These are phyloP conservation scores for Leccinum fallax DNA, from an alignment of 1,284 basidiomycete genomes.

Conservation along the genomic window DNA sequence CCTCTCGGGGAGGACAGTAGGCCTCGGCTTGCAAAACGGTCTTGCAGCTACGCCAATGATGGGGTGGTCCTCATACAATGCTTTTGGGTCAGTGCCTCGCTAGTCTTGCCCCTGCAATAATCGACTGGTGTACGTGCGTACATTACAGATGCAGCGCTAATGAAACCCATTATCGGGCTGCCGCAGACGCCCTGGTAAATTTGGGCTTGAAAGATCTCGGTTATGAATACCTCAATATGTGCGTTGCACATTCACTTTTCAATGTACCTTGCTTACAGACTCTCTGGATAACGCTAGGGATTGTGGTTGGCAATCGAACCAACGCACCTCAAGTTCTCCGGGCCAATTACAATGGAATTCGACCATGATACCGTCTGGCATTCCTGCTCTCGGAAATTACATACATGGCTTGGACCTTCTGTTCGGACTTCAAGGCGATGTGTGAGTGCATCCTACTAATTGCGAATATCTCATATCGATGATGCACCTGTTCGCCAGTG, in stretches of 20 bases:
- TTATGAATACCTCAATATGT: conserved; percentile 10
- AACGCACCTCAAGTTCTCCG: not conserved
- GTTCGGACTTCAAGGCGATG: conserved; percentile 13
- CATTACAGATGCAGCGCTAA: conserved; percentile 2
- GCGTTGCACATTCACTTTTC: not conserved
- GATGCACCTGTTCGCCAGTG: not conserved
- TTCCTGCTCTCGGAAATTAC: conserved; percentile 12
- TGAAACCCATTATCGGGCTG: conserved; percentile 5
- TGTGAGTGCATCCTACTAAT: conserved; percentile 6
- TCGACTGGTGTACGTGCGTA: not conserved
- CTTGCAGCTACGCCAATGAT: conserved; percentile 45
- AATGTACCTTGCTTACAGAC: not conserved
- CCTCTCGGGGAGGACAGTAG: not conserved
- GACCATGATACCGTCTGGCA: conserved; percentile 12
- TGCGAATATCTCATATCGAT: not conserved
- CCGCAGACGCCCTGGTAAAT: not conserved
- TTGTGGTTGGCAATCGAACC: conserved; percentile 15
- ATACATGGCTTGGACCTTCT: conserved; percentile 8
- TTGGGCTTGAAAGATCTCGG: conserved; percentile 7
- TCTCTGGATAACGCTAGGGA: conserved; percentile 1
- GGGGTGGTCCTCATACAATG: conserved; percentile 53
- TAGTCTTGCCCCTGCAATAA: not conserved
- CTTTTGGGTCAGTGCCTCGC: conserved; percentile 39
- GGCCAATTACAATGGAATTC: not conserved
- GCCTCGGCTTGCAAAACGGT: conserved; percentile 40